phyloP scores from a whole-genome alignment of 2,329 filamentous ascomycete species.

The Phaeophleospora eucalypticola region DNA sequence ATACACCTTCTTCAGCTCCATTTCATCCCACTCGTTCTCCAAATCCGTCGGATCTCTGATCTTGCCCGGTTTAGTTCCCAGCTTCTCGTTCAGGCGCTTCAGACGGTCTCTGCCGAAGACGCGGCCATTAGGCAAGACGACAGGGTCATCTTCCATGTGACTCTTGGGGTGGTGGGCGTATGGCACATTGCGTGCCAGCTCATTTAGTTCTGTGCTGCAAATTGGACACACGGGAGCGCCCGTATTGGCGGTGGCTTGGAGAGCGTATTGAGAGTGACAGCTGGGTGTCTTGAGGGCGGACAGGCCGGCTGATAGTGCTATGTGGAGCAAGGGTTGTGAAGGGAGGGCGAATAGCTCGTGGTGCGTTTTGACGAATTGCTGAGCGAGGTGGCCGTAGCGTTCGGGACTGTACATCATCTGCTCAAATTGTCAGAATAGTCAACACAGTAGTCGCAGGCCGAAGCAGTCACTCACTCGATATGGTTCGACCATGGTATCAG shows the following conservation, averaged over 20 bases:
- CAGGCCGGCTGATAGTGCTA: constrained; percentile 83
- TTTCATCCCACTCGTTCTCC: constrained; percentile 56
- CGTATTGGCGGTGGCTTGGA: constrained; percentile 57
- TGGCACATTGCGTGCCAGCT: constrained; percentile 79
- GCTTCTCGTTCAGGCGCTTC: constrained; percentile 72
- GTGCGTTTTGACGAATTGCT: constrained; percentile 79
- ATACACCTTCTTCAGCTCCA: constrained; percentile 77
- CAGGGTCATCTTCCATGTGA: constrained; percentile 80
- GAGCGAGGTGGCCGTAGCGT: constrained; percentile 73
- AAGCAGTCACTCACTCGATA: constrained; percentile 50
- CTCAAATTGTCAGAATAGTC: constrained; percentile 34
- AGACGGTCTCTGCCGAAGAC: constrained; percentile 77
- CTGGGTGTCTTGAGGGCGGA: constrained; percentile 94
- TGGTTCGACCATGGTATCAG: constrained; percentile 55
- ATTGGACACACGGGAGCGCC: constrained; percentile 82
- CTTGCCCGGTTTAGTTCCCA: constrained; percentile 61
- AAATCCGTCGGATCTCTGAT: constrained; percentile 73
- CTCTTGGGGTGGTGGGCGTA: constrained; percentile 96
- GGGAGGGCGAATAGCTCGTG: constrained; percentile 82
- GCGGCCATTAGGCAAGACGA: constrained; percentile 80
- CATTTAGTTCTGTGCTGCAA: constrained; percentile 91
- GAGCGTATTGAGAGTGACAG: constrained; percentile 68
- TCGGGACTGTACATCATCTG: constrained; percentile 67
- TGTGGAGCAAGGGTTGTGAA: constrained; percentile 76
- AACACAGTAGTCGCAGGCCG: constrained; percentile 2